Evolutionary conservation across 768 basidiomycete species (phyloP).

Genomic region (Rhizopogon vulgaris): DNA sequence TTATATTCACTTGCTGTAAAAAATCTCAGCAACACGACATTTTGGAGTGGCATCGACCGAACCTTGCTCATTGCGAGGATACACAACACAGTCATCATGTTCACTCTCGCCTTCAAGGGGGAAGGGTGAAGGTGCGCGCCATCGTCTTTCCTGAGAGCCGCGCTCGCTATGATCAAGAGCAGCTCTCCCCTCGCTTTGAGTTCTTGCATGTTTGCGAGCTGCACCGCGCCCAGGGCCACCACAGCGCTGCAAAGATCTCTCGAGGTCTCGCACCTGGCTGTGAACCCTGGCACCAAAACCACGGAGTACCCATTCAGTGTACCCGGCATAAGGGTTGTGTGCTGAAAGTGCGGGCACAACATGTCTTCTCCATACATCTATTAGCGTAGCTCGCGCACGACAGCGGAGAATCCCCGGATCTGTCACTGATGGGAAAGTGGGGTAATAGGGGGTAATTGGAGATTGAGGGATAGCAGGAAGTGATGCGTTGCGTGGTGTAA

Average conservation of each 20-base stretch:
- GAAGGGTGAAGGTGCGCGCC: conserved; percentile 23
- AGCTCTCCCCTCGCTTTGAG: conserved; percentile 37
- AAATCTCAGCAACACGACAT: neutral
- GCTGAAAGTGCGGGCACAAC: conserved; percentile 46
- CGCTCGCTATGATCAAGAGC: conserved; percentile 30
- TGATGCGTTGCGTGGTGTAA: conserved; percentile 17
- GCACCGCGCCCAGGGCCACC: neutral
- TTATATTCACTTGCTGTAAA: conserved; percentile 26
- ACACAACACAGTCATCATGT: conserved; percentile 19
- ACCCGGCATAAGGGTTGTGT: conserved; percentile 28
- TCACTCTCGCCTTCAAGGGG: conserved; percentile 7
- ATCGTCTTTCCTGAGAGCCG: conserved; percentile 13
- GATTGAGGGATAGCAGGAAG: conserved; percentile 10
- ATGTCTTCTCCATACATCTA: conserved; percentile 61
- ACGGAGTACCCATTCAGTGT: conserved; percentile 26
- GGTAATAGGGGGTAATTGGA: conserved; percentile 17
- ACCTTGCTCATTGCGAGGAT: conserved; percentile 23
- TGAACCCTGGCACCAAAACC: conserved; percentile 15
- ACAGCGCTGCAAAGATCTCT: conserved; percentile 10
- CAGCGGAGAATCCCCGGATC: conserved; percentile 43
- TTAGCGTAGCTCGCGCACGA: conserved; percentile 59
- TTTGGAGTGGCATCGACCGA: neutral
- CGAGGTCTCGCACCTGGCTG: conserved; percentile 12
- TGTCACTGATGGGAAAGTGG: conserved; percentile 7
- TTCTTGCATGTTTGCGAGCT: conserved; percentile 42